Evolutionary conservation across 495 filamentous ascomycete species (phyloP).

Genomic region (Xylaria sp.): DNA sequence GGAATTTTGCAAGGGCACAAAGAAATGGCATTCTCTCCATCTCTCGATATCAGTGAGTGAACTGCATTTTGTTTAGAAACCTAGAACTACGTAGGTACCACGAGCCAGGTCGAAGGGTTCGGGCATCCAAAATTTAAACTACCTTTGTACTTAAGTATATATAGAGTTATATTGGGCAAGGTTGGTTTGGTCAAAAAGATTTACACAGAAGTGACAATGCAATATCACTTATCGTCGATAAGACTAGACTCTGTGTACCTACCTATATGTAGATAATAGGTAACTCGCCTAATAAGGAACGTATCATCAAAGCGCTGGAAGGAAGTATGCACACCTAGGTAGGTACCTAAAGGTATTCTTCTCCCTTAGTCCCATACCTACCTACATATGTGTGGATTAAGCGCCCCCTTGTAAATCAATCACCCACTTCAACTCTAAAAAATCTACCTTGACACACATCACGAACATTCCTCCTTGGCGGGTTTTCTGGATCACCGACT

Average conservation of each 20-base stretch:
- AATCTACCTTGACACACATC: background rate
- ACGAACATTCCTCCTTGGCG: conserved; percentile 2
- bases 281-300: background rate
- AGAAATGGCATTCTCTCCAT: background rate
- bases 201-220: background rate
- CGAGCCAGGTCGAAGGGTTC: too few species aligned
- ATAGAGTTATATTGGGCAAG: background rate
- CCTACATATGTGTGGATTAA: too few species aligned
- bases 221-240: conserved; percentile 6
- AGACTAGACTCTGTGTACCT: conserved; percentile 5
- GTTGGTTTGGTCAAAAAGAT: too few species aligned
- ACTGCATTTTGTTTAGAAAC: background rate
- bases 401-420: background rate
- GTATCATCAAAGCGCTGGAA: too few species aligned
- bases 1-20: background rate
- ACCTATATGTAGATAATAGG: background rate
- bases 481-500: background rate
- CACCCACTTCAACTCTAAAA: background rate
- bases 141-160: background rate
- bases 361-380: background rate
- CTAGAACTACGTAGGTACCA: too few species aligned
- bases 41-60: background rate
- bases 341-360: background rate
- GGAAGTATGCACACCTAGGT: background rate
- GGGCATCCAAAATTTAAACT: background rate